Evolutionary conservation across 2,329 filamentous ascomycete genomes (phyloP).

Genomic region (Neurospora sp.): DNA sequence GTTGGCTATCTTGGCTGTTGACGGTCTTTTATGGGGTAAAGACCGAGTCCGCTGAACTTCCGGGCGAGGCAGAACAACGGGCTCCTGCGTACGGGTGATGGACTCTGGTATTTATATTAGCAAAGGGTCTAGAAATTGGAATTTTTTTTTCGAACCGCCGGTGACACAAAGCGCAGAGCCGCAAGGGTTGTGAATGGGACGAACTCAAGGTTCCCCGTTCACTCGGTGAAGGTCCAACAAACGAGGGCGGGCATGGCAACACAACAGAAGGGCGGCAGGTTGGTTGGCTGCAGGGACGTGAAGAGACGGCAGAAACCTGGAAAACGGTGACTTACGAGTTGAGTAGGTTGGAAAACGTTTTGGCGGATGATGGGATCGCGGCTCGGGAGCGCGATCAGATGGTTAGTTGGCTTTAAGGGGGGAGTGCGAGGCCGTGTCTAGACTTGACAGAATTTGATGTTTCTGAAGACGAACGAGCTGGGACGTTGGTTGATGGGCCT

Average conservation of each 20-base stretch:
- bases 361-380: conserved; percentile 61
- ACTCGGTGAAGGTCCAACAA: neutral
- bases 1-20: neutral
- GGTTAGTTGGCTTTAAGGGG: conserved; percentile 3
- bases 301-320: neutral
- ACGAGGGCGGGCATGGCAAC: neutral
- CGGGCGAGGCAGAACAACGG: conserved; percentile 85
- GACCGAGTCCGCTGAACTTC: conserved; percentile 65
- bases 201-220: neutral
- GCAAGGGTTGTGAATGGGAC: neutral
- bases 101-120: conserved; percentile 43
- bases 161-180: conserved; percentile 2
- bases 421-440: neutral
- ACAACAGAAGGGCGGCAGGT: neutral
- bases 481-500: neutral
- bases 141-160: neutral
- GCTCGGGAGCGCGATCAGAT: conserved; percentile 44
- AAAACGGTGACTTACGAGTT: conserved; percentile 65
- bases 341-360: conserved; percentile 97
- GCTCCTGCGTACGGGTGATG: conserved; percentile 95
- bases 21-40: conserved; percentile 42
- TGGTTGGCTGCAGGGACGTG: neutral
- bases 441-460: neutral
- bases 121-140: neutral
- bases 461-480: neutral